Evolutionary conservation across 2,329 filamentous ascomycete genomes (phyloP).

Genomic region (Capronia epimyces): DNA sequence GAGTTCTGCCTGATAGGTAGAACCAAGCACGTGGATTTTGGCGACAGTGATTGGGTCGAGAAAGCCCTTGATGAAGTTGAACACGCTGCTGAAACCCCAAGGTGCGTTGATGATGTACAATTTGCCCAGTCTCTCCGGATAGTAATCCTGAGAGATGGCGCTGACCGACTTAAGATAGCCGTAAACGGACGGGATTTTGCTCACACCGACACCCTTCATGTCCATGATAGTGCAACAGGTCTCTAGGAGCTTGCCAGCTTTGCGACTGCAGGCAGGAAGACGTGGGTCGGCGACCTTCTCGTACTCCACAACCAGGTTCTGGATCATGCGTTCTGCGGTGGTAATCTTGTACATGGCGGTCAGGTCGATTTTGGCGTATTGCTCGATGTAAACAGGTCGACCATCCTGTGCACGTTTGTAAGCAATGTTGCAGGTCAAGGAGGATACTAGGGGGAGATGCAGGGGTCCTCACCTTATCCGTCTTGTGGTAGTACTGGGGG

Average conservation of each 20-base stretch:
- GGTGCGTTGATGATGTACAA: constrained; percentile 97
- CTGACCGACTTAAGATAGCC: constrained; percentile 80
- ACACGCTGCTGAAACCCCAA: constrained; percentile 87
- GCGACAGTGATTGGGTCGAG: constrained; percentile 92
- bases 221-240: constrained; percentile 99
- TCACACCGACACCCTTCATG: constrained; percentile 84
- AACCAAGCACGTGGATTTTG: constrained; percentile 89
- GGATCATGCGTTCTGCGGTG: constrained; percentile 84
- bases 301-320: constrained; percentile 95
- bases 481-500: constrained; percentile 97
- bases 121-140: constrained; percentile 92
- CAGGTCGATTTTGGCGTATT: constrained; percentile 88
- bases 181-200: constrained; percentile 77
- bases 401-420: constrained; percentile 62
- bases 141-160: constrained; percentile 95
- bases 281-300: constrained; percentile 92
- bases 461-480: constrained; percentile 44
- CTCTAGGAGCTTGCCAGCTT: constrained; percentile 81
- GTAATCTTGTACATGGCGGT: constrained; percentile 89
- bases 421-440: neutral
- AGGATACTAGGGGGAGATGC: neutral
- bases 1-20: constrained; percentile 75
- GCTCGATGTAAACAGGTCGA: constrained; percentile 93
- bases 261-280: constrained; percentile 90
- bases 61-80: constrained; percentile 83